Evolutionary conservation across 2,329 filamentous ascomycete genomes (phyloP), one percentile per base, ranked within the genome.

Genomic region (Aspergillus neoniger): DNA sequence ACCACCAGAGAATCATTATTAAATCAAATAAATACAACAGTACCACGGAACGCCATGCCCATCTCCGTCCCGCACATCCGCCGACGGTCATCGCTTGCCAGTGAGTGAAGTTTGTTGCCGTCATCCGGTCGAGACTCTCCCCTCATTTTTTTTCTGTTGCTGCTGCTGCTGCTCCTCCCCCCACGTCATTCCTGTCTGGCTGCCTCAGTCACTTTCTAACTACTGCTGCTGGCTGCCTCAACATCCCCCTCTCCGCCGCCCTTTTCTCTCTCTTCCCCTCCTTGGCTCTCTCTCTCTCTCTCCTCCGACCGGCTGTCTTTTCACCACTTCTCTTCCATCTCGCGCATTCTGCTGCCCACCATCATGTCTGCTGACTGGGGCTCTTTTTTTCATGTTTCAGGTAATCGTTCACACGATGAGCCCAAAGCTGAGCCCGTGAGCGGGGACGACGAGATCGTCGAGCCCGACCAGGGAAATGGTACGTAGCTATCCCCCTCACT

Each of bases 381-480:
- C 59, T 67, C 63, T 38, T 60, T 58, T 61, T 65, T 69, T 51
- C 58, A 63, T 62, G 49, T 59, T 56, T 61, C 68, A 83, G 81
- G 81, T 56, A 63, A 59, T 69, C 76, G 79, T 49, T 89, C 88
- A 4, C 77, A 76, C 65, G 87, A 90, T 59, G 87, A 87, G 23
- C 65, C 72, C 28, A 72, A 72, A 41, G 57, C 65, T 55, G 69
- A 72, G 21, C 63, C 68, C 23, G 81, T 79, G 10, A 76, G 77
- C 61, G 79, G 81, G 62, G 88, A 92, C 66, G 91, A 96, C 71
- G 92, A 92, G 72, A 85, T 94, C 63, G 88, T 97, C 71, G 92
- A 96, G 79, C 86, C 91, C 62, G 93, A 97, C 58, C 92, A 98
- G 83, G 92, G 93, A 79, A 97, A 94, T 85, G 90, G 92, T 96